Conservation (phyloP, 768 basidiomycete genomes). For the Ramaria rubella region DNA sequence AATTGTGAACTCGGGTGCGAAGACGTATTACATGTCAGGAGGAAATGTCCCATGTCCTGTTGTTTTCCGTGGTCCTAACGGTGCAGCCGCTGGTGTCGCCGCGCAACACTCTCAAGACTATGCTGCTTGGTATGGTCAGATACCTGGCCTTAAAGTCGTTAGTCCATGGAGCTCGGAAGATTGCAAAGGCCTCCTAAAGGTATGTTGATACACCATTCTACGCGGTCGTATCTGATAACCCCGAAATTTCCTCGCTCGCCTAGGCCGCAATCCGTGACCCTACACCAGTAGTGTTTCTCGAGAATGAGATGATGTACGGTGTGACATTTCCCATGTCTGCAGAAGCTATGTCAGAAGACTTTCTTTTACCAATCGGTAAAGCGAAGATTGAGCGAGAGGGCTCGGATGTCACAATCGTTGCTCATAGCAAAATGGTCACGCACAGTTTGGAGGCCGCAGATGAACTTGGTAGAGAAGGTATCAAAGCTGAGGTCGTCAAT, state of each 20-base stretch:
- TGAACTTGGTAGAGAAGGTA: slow-evolving; percentile 86
- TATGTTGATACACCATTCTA: slow-evolving; percentile 22
- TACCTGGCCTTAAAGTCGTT: slow-evolving; percentile 96
- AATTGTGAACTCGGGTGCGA: slow-evolving; percentile 99
- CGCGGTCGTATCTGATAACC: neutral
- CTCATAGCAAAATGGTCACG: slow-evolving; percentile 97
- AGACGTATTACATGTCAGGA: slow-evolving; percentile 99
- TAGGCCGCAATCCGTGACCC: slow-evolving; percentile 96
- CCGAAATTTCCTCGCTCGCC: neutral
- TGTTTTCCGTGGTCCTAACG: slow-evolving; percentile 99
- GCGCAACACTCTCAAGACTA: slow-evolving; percentile 99
- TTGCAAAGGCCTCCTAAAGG: slow-evolving; percentile 97
- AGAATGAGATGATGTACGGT: slow-evolving; percentile 99
- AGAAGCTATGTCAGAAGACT: slow-evolving; percentile 93
- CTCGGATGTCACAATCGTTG: slow-evolving; percentile 90
- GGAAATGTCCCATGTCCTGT: slow-evolving; percentile 98
- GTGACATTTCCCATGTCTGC: slow-evolving; percentile 93
- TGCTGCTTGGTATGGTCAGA: slow-evolving; percentile 86
- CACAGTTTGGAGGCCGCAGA: slow-evolving; percentile 95
- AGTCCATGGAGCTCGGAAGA: slow-evolving; percentile 99
- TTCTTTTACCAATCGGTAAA: slow-evolving; percentile 94
- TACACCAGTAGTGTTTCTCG: slow-evolving; percentile 97
- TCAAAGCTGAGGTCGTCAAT: slow-evolving; percentile 98
- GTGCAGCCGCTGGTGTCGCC: slow-evolving; percentile 92
- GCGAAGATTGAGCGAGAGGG: slow-evolving; percentile 93